phyloP scores from a whole-genome alignment of 2,329 filamentous ascomycete genomes.

The Colletotrichum trifolii region DNA sequence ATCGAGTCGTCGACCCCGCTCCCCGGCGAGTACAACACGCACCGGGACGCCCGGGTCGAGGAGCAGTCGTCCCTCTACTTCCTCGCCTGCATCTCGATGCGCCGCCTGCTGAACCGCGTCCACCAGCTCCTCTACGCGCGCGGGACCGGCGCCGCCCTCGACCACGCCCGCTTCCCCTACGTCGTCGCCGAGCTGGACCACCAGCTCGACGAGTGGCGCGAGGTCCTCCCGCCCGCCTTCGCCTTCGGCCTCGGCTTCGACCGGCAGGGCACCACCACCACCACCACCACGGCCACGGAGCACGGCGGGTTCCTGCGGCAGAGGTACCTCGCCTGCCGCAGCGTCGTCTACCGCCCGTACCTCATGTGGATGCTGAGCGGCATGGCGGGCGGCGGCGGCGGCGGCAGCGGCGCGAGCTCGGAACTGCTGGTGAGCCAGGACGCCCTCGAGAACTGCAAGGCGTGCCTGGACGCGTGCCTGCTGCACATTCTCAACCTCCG shows the following conservation, averaged over 20 bases:
- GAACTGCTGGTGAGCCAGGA: conserved; percentile 44
- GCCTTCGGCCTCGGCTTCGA: conserved; percentile 50
- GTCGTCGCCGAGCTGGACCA: conserved; percentile 61
- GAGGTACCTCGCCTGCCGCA: conserved; percentile 62
- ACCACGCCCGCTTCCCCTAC: conserved; percentile 57
- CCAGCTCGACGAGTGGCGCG: conserved; percentile 61
- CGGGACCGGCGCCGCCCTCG: conserved; percentile 55
- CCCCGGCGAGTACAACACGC: conserved; percentile 59
- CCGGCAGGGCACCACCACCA: too few relatives aligned
- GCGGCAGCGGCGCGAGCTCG: conserved; percentile 40
- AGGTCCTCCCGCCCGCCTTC: conserved; percentile 56
- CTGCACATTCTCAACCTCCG: conserved; percentile 61
- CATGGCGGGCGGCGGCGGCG: conserved; percentile 42
- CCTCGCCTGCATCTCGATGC: conserved; percentile 63
- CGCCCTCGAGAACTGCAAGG: conserved; percentile 54
- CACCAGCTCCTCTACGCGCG: conserved; percentile 61
- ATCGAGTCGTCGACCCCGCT: conserved; percentile 63
- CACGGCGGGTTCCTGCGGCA: conserved; percentile 61
- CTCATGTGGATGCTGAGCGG: conserved; percentile 61
- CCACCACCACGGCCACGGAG: conserved; percentile 44
- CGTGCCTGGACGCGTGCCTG: conserved; percentile 59
- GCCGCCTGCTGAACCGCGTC: conserved; percentile 59
- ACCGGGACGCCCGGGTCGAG: conserved; percentile 49
- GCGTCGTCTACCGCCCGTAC: conserved; percentile 64
- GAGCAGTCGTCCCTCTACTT: conserved; percentile 64